Percentiles rank a stretch among this genome's conserved stretches.
Conservation (phyloP, 2,329 filamentous ascomycete genomes). For the Akanthomyces uredinophilus region DNA sequence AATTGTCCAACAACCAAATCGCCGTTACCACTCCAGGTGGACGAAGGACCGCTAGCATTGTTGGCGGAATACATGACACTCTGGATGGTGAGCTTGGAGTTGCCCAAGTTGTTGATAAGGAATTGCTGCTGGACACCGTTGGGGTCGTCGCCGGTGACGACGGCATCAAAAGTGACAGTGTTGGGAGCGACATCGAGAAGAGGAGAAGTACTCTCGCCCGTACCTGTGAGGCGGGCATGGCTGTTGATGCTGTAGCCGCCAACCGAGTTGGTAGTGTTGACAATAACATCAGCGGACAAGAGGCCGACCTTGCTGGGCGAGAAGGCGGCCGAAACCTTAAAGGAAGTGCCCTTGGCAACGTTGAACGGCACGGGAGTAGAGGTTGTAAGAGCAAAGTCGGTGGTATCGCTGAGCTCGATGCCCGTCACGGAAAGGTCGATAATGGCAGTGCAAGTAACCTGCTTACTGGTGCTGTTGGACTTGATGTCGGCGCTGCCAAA, state of each 20-base stretch:
- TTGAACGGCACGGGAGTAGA: conserved; percentile 27
- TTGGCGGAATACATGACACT: conserved; percentile 39
- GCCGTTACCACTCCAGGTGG: conserved; percentile 31
- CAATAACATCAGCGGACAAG: conserved; percentile 40
- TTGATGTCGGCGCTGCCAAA: conserved; percentile 43
- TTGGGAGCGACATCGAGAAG: conserved; percentile 44
- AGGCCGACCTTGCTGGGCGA: conserved; percentile 42
- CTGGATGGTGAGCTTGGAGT: conserved; percentile 37
- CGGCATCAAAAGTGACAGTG: conserved; percentile 43
- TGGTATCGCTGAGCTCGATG: conserved; percentile 29
- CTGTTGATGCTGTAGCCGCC: conserved; percentile 43
- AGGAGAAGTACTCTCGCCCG: conserved; percentile 40
- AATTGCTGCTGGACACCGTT: conserved; percentile 38
- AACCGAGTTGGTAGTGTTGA: conserved; percentile 43
- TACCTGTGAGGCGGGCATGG: conserved; percentile 43
- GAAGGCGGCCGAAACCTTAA: conserved; percentile 42
- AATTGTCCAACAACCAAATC: conserved; percentile 42
- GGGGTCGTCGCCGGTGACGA: conserved; percentile 39
- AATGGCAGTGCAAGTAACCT: conserved; percentile 44
- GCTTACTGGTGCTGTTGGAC: conserved; percentile 22
- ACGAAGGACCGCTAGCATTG: conserved; percentile 41
- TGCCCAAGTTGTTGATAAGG: conserved; percentile 46
- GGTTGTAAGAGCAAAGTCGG: conserved; percentile 33
- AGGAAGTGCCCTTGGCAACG: conserved; percentile 31
- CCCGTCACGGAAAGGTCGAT: conserved; percentile 38